Evolutionary conservation across 306 rosid species (phyloP).

Genomic region (Gleditsia sinensis): DNA sequence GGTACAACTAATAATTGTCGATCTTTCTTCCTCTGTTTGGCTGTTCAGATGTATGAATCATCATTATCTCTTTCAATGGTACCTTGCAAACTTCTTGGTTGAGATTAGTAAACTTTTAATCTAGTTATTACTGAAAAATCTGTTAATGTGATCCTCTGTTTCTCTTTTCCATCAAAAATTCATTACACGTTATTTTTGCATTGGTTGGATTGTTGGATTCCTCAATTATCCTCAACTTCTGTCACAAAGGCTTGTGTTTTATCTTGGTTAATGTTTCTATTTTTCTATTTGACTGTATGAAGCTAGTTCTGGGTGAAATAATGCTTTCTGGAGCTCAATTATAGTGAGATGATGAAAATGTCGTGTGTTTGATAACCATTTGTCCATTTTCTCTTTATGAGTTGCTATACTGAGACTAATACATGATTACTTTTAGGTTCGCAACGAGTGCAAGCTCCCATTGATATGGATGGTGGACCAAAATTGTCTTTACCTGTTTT

Average conservation of each 20-base stretch:
- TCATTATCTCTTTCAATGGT: too few species aligned
- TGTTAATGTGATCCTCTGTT: neutral
- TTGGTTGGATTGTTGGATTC: neutral
- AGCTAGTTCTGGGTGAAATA: conserved; percentile 6
- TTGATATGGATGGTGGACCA: conserved; percentile 48
- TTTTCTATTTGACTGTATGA: neutral
- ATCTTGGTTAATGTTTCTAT: conserved; percentile 15
- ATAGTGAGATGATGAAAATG: neutral
- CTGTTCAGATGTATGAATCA: neutral
- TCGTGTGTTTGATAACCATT: neutral
- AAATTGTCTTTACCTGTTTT: conserved; percentile 69
- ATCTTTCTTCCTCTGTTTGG: neutral
- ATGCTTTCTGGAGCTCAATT: neutral
- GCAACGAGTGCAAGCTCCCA: conserved; percentile 45
- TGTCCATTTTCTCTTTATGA: conserved; percentile 7
- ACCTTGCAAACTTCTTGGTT: too few species aligned
- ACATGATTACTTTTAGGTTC: conserved; percentile 50
- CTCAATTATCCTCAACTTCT: neutral
- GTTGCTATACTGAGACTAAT: conserved; percentile 9
- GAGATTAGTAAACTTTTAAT: too few species aligned
- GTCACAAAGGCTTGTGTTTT: neutral
- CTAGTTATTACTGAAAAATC: too few species aligned
- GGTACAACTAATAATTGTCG: neutral
- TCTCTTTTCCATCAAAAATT: neutral
- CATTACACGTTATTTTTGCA: neutral